A percentile compares a stretch with the other conserved stretches of the same genome.
phyloP scores from a whole-genome alignment of 2,329 filamentous ascomycete species.

The Penicillium frequentans region DNA sequence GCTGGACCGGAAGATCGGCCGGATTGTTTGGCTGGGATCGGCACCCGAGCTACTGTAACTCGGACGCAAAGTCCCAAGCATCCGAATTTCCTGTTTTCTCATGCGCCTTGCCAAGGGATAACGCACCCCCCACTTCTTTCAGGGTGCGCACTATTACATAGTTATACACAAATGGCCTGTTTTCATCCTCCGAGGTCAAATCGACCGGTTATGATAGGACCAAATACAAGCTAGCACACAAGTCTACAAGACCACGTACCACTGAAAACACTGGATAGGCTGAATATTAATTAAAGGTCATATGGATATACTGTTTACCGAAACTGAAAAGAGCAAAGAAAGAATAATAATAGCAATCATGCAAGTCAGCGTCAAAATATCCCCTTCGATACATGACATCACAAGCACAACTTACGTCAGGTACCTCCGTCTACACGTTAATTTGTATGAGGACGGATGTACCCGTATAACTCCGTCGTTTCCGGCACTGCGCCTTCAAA shows the following conservation, averaged over 20 bases:
- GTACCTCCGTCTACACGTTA: slow-evolving; percentile 14
- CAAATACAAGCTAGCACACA: no score
- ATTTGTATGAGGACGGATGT: slow-evolving; percentile 18
- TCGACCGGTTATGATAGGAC: neutral
- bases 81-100: slow-evolving; percentile 2
- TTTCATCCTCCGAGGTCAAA: neutral
- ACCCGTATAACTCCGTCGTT: slow-evolving; percentile 19
- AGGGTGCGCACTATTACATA: neutral
- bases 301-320: neutral
- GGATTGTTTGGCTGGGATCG: slow-evolving; percentile 10
- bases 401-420: slow-evolving; percentile 24
- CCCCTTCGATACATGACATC: slow-evolving; percentile 24
- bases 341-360: neutral
- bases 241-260: no score
- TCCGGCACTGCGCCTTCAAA: slow-evolving; percentile 14
- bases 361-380: neutral
- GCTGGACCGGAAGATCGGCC: slow-evolving; percentile 6
- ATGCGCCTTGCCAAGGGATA: slow-evolving; percentile 1
- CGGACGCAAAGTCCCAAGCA: neutral
- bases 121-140: neutral
- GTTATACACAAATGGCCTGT: neutral
- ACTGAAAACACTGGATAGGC: no score
- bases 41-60: neutral
- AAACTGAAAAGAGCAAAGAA: neutral
- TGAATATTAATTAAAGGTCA: neutral